Evolutionary conservation across 2,329 filamentous ascomycete species (phyloP).

Genomic region (Tolypocladium paradoxum): DNA sequence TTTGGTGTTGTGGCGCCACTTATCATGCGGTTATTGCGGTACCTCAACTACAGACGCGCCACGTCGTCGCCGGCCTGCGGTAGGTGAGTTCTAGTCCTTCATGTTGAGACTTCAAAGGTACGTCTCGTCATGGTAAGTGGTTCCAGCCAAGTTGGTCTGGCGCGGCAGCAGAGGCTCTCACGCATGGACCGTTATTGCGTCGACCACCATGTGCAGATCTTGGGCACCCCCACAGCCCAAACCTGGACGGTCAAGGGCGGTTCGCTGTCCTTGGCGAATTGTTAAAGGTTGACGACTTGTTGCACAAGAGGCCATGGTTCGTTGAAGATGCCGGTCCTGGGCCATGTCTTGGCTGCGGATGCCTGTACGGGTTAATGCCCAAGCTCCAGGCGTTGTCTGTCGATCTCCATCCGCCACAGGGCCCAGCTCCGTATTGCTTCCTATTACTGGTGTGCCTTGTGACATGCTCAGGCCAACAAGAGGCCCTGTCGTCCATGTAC

Average conservation of each 20-base stretch:
- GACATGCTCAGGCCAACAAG: background rate
- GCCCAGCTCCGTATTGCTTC: background rate
- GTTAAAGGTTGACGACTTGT: background rate
- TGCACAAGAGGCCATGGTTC: too few species aligned
- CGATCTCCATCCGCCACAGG: background rate
- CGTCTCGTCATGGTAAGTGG: background rate
- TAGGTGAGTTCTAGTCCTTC: background rate
- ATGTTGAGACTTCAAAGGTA: background rate
- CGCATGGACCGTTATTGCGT: background rate
- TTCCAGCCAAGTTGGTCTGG: too few species aligned
- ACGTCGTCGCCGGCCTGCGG: background rate
- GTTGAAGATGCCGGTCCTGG: too few species aligned
- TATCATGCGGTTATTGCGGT: background rate
- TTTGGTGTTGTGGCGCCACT: background rate
- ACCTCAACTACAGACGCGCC: background rate
- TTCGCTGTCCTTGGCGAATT: background rate
- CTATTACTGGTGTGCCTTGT: background rate
- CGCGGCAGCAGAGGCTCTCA: background rate
- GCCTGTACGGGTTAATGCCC: background rate
- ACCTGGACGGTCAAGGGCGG: background rate
- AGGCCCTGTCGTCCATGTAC: background rate
- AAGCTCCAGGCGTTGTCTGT: background rate
- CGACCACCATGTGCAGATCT: too few species aligned
- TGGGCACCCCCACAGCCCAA: background rate
- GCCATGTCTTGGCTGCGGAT: too few species aligned